Evolutionary conservation across 1,139 yeast genomes (phyloP).

Genomic region (Taiozyma sp.): DNA sequence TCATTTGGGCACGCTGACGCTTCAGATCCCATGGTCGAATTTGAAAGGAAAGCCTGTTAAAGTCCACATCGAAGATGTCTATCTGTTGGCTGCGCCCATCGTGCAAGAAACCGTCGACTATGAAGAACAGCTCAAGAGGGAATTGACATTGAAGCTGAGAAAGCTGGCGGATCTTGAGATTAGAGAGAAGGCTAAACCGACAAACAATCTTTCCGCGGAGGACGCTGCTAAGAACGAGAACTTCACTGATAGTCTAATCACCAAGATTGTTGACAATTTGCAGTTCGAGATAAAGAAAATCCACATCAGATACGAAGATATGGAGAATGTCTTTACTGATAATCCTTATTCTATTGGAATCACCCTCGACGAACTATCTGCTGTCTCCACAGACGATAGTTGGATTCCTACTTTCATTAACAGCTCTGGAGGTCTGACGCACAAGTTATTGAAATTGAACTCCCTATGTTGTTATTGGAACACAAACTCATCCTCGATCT

Average conservation of each 20-base stretch:
- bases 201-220: slow-evolving; percentile 34
- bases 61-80: slow-evolving; percentile 83
- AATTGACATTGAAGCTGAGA: slow-evolving; percentile 59
- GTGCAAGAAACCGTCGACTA: slow-evolving; percentile 48
- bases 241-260: slow-evolving; percentile 80
- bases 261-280: slow-evolving; percentile 87
- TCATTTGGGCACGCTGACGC: slow-evolving; percentile 79
- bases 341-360: slow-evolving; percentile 79
- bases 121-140: slow-evolving; percentile 65
- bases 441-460: slow-evolving; percentile 72
- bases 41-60: slow-evolving; percentile 90
- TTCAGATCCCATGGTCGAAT: slow-evolving; percentile 97
- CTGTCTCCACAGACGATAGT: slow-evolving; percentile 77
- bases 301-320: slow-evolving; percentile 89
- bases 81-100: slow-evolving; percentile 73
- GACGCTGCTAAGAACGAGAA: slow-evolving; percentile 57
- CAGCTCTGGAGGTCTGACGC: slow-evolving; percentile 59
- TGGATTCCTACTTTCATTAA: slow-evolving; percentile 89
- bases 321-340: slow-evolving; percentile 49
- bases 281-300: slow-evolving; percentile 92
- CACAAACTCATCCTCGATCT: slow-evolving; percentile 53
- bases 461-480: slow-evolving; percentile 83
- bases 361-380: slow-evolving; percentile 81
- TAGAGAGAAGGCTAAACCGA: slow-evolving; percentile 37
- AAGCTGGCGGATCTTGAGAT: slow-evolving; percentile 67